A percentile compares a stretch with the other conserved stretches of the same genome.
phyloP scores from a whole-genome alignment of 192 early-diverging fungal genomes.

The Linderina pennispora region DNA sequence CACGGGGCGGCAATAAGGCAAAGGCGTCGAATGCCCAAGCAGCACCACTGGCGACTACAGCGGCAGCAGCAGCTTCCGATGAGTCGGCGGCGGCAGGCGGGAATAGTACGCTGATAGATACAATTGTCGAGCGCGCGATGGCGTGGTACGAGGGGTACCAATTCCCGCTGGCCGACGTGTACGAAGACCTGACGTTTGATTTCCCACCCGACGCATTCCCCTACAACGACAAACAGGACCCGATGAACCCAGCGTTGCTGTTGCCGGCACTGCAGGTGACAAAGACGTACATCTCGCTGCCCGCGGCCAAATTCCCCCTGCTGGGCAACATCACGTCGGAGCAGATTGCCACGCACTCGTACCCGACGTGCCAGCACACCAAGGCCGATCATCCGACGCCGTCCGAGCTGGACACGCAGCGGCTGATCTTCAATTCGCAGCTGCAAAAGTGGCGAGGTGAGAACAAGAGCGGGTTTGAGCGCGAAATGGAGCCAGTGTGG shows the following conservation, averaged over 20 bases:
- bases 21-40: not conserved
- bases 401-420: constrained; percentile 62
- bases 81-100: not conserved
- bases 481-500: constrained; percentile 63
- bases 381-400: constrained; percentile 59
- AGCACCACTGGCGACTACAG: constrained; percentile 4
- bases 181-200: constrained; percentile 49
- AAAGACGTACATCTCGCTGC: constrained; percentile 55
- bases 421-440: constrained; percentile 62
- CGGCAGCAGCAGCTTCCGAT: constrained; percentile 3
- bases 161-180: constrained; percentile 46
- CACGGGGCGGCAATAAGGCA: not conserved
- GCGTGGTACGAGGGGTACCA: constrained; percentile 46
- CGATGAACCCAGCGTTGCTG: constrained; percentile 57
- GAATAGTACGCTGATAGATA: constrained; percentile 19
- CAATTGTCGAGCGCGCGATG: constrained; percentile 33
- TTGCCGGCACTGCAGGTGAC: constrained; percentile 63
- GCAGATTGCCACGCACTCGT: constrained; percentile 61
- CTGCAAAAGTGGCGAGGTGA: constrained; percentile 49
- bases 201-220: constrained; percentile 43
- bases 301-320: constrained; percentile 55
- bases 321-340: constrained; percentile 64
- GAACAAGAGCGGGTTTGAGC: constrained; percentile 52
- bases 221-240: constrained; percentile 52
- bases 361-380: constrained; percentile 65